Conservation (phyloP, 2,329 filamentous ascomycete genomes). For the Colletotrichum agaves region DNA sequence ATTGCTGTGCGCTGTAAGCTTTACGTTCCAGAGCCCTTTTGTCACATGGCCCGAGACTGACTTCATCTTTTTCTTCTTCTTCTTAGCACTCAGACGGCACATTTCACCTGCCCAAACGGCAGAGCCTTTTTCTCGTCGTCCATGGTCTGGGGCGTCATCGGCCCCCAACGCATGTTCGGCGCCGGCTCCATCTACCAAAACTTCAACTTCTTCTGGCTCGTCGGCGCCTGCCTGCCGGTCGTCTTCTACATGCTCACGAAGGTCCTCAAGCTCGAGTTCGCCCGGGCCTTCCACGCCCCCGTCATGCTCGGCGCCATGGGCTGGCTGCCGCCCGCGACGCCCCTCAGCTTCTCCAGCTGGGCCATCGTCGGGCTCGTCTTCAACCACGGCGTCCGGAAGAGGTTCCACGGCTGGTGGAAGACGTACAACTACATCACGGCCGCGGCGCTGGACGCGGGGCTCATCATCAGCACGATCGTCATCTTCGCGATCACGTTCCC, state of each 20-base stretch:
- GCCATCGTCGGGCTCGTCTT: conserved; percentile 67
- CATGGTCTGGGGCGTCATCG: conserved; percentile 68
- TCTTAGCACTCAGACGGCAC: conserved; percentile 54
- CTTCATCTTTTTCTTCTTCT: conserved; percentile 42
- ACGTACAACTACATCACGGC: conserved; percentile 55
- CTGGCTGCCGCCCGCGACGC: conserved; percentile 68
- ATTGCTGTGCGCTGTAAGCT: conserved; percentile 50
- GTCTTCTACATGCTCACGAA: conserved; percentile 55
- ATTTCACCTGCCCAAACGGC: conserved; percentile 54
- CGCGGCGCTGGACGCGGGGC: conserved; percentile 52
- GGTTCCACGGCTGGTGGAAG: conserved; percentile 69
- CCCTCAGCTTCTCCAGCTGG: conserved; percentile 69
- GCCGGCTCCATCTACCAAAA: conserved; percentile 46
- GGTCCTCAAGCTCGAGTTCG: conserved; percentile 44
- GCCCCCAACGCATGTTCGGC: conserved; percentile 65
- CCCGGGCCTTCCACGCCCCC: conserved; percentile 65
- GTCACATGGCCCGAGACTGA: background rate
- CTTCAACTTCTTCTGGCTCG: conserved; percentile 44
- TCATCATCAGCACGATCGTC: conserved; percentile 49
- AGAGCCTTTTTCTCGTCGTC: conserved; percentile 61
- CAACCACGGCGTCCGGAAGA: conserved; percentile 65
- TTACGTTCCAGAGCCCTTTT: rapidly evolving
- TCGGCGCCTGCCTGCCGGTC: conserved; percentile 60
- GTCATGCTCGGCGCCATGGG: conserved; percentile 66
- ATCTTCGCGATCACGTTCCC: conserved; percentile 47